Evolutionary conservation across 352 stramenopile species (phyloP).

Genomic region (Globisporangium paddicum): DNA sequence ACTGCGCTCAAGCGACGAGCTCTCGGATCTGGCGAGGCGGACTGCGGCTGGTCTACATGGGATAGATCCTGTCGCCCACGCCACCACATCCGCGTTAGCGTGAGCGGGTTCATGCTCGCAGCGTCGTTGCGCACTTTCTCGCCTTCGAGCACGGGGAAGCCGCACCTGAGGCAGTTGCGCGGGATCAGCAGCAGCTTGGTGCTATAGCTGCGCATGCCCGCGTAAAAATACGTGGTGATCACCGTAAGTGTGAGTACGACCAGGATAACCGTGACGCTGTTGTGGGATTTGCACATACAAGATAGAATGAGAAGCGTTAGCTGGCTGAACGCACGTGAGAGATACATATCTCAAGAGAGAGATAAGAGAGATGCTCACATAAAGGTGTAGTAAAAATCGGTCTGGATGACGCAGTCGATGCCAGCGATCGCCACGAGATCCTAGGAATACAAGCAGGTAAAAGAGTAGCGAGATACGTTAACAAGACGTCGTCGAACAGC

Average conservation of each 20-base stretch:
- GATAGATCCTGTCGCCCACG: slow-evolving; percentile 10
- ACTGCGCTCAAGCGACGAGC: background rate
- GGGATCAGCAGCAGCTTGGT: slow-evolving; percentile 63
- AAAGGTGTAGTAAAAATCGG: slow-evolving; percentile 76
- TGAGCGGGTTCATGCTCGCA: slow-evolving; percentile 48
- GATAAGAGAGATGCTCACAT: slow-evolving; percentile 32
- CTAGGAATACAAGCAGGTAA: slow-evolving; percentile 17
- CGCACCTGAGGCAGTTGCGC: slow-evolving; percentile 62
- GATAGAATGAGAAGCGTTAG: background rate
- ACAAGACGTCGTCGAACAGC: no score
- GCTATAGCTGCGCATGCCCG: slow-evolving; percentile 57
- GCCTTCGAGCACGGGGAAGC: slow-evolving; percentile 53
- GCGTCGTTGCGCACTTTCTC: slow-evolving; percentile 48
- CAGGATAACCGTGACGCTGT: slow-evolving; percentile 49
- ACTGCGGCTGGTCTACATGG: background rate
- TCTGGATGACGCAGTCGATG: slow-evolving; percentile 70
- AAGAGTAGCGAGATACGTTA: no score
- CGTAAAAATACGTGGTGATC: slow-evolving; percentile 61
- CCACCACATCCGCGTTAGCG: slow-evolving; percentile 44
- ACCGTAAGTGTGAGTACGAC: slow-evolving; percentile 38
- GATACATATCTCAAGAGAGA: background rate
- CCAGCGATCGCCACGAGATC: slow-evolving; percentile 67
- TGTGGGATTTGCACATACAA: background rate
- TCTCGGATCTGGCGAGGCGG: slow-evolving; percentile 7
- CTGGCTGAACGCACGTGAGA: background rate